Evolutionary conservation across 176 grass and related monocot species (phyloP), one percentile per base, ranked within the genome.

Genomic region (Carex cristatella): DNA sequence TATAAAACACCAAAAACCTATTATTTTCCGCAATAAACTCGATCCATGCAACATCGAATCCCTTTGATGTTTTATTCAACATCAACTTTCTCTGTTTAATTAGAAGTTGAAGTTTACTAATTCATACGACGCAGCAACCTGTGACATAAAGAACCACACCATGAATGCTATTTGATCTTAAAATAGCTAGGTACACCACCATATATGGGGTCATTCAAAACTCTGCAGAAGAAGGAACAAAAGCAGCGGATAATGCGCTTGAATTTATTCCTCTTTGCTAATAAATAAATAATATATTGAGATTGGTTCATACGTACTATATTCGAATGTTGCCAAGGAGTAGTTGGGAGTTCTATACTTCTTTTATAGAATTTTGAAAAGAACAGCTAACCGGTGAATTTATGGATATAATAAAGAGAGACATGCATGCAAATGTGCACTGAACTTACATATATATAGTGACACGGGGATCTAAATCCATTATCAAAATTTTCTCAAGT

Each of bases 241-340:
- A 69, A 83, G 46, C 42, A 83, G 62, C 81, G 63, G 62, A 83
- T 67, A 37, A 55, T 83, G 81, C 81, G 81, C 81, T 83, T 83
- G 2, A 83, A 83, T 30, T 83, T 83, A 83, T 83, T 69, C 81
- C 42, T 83, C 28, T 68, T 69, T 55, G 23, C 81, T 69, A 65
- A 30, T 69, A 69, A 62, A 42, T 18, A 54, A 76, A 55, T 55
- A 78, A 32, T 37, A 32, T 37, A 69, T 55, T 28, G 61, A 54
- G 38, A 83, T 69, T 83, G 63, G 63, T 64, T 53, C 14, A 69
- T 68, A 38, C 4, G 4, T 38, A 69, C 81, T 69, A 54, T 83
- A 83, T 67, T 83, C 37, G 81, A 69, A 83, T 83, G 81, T 83
- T 61, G 81, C 62, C 63, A 83, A 83, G 19, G 81, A 83, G 81